Evolutionary conservation across 257 asterid species (phyloP).

Genomic region (Dorcoceras hygrometricum): DNA sequence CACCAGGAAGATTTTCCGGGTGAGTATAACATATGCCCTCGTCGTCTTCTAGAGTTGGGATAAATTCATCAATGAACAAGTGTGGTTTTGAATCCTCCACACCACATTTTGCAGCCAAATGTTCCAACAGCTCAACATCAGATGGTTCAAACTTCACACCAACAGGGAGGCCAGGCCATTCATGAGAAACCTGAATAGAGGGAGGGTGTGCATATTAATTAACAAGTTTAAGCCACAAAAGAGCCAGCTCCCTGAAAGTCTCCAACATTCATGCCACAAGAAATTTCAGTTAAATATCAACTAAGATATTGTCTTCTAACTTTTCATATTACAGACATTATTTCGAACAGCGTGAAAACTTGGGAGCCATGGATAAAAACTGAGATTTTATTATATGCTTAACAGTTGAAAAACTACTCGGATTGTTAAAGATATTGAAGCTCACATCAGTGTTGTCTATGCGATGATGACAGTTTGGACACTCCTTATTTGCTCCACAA

Average conservation of each 20-base stretch:
- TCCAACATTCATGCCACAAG: neutral
- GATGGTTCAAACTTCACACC: constrained; percentile 93
- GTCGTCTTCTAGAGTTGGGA: constrained; percentile 66
- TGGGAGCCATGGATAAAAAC: neutral
- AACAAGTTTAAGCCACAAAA: neutral
- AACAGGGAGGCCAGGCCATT: constrained; percentile 83
- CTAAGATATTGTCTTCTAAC: neutral
- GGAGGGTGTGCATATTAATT: constrained; percentile 1
- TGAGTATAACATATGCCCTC: constrained; percentile 89
- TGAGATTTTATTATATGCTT: neutral
- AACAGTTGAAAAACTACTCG: neutral
- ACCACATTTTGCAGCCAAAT: constrained; percentile 80
- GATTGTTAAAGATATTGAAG: constrained; percentile 8
- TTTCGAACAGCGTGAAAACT: neutral
- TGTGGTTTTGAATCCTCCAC: constrained; percentile 50
- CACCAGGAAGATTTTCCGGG: constrained; percentile 98
- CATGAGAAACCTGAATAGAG: constrained; percentile 47
- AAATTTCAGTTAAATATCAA: neutral
- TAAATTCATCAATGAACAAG: constrained; percentile 66
- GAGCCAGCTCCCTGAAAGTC: neutral
- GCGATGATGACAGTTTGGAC: constrained; percentile 60
- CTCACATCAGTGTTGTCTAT: constrained; percentile 78
- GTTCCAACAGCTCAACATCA: constrained; percentile 71
- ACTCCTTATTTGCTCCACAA: constrained; percentile 58
- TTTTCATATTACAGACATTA: neutral